Evolutionary conservation across 306 rosid genomes (phyloP).

Genomic region (Canavalia ensiformis): DNA sequence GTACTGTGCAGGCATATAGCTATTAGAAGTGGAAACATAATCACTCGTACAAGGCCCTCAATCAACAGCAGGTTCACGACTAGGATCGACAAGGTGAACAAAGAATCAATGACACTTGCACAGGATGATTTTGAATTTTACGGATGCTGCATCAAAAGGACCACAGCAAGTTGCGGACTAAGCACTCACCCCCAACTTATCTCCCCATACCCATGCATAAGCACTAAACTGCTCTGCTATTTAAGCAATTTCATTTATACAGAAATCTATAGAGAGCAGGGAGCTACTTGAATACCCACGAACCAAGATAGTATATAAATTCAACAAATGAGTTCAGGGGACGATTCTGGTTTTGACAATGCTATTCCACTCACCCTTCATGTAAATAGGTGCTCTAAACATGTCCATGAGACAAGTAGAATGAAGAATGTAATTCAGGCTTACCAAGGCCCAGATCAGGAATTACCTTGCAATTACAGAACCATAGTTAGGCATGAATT

Average conservation of each 20-base stretch:
- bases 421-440: background rate
- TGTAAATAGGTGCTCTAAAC: background rate
- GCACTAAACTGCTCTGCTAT: background rate
- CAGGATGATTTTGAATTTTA: background rate
- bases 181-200: background rate
- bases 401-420: background rate
- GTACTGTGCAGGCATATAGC: background rate
- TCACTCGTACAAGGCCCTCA: background rate
- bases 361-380: background rate
- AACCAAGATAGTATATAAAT: background rate
- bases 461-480: background rate
- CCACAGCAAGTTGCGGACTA: background rate
- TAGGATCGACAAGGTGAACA: background rate
- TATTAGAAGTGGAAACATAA: slow-evolving; percentile 8
- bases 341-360: background rate
- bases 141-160: background rate
- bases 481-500: background rate
- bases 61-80: background rate
- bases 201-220: background rate
- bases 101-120: background rate
- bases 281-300: background rate
- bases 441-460: background rate
- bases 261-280: background rate
- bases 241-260: background rate
- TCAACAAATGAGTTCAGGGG: background rate